phyloP scores from a whole-genome alignment of 2,329 filamentous ascomycete species.

The Aureobasidium sp. region DNA sequence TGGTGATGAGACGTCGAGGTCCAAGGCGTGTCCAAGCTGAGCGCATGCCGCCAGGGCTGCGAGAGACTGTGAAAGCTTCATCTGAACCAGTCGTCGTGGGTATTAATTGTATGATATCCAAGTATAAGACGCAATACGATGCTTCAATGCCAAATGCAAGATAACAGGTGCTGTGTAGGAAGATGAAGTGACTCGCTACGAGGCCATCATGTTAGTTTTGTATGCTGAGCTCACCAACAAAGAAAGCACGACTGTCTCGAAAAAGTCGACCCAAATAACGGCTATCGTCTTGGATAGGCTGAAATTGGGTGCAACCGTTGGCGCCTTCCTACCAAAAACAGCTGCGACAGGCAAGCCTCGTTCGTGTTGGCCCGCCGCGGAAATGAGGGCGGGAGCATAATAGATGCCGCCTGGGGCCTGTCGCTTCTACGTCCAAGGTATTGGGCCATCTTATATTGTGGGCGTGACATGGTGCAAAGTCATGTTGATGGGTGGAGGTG shows the following conservation, averaged over 20 bases:
- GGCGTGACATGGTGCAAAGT: neutral
- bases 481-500: neutral
- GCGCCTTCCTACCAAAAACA: constrained; percentile 7
- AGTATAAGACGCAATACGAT: neutral
- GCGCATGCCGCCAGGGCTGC: constrained; percentile 13
- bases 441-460: neutral
- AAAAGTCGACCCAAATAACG: neutral
- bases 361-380: constrained; percentile 11
- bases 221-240: neutral
- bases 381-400: neutral
- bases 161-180: neutral
- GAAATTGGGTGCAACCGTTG: constrained; percentile 7
- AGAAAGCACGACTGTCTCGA: neutral
- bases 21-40: constrained; percentile 10
- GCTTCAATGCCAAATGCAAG: neutral
- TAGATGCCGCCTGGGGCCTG: neutral
- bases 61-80: constrained; percentile 5
- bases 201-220: neutral
- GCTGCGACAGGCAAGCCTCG: neutral
- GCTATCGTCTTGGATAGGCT: constrained; percentile 8
- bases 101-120: neutral
- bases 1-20: constrained; percentile 16
- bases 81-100: neutral
- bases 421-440: neutral
- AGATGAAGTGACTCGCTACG: neutral